Evolutionary conservation across 1,284 basidiomycete species (phyloP).

Genomic region (Puccinia triticina): DNA sequence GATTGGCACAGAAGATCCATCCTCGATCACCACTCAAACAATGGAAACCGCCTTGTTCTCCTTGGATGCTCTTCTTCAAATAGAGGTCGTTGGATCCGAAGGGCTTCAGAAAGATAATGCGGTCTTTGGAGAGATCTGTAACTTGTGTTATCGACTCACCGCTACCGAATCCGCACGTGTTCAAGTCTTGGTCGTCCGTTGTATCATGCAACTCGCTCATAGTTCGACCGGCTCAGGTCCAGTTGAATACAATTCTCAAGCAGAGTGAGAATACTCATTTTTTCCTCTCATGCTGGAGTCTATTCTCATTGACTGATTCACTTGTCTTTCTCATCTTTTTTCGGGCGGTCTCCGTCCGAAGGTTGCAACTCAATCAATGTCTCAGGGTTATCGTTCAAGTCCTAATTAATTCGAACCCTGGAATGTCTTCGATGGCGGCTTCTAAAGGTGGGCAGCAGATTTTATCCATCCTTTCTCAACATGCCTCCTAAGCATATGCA

Average conservation of each 20-base stretch:
- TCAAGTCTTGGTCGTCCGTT: conserved; percentile 75
- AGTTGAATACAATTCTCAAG: conserved; percentile 25
- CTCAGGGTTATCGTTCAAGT: conserved; percentile 78
- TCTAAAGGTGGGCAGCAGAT: conserved; percentile 60
- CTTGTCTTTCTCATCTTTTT: not conserved
- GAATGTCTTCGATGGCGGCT: conserved; percentile 57
- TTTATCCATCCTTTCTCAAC: not conserved
- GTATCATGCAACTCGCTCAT: conserved; percentile 58
- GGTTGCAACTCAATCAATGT: conserved; percentile 68
- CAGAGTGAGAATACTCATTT: conserved; percentile 20
- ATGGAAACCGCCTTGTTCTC: conserved; percentile 64
- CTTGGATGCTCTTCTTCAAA: conserved; percentile 75
- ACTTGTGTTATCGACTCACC: conserved; percentile 83
- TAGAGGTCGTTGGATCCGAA: conserved; percentile 77
- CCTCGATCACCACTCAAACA: conserved; percentile 57
- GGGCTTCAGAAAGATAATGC: conserved; percentile 78
- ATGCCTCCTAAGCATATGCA: not conserved
- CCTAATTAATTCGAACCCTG: conserved; percentile 71
- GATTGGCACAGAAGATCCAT: conserved; percentile 66
- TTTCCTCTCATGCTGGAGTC: not conserved
- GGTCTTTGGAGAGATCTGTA: conserved; percentile 86
- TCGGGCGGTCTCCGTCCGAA: conserved; percentile 54
- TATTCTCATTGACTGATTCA: not conserved
- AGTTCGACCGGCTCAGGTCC: conserved; percentile 31
- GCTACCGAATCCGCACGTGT: conserved; percentile 78